Evolutionary conservation across 768 basidiomycete genomes (phyloP).

Genomic region (Termitomyces sp.): DNA sequence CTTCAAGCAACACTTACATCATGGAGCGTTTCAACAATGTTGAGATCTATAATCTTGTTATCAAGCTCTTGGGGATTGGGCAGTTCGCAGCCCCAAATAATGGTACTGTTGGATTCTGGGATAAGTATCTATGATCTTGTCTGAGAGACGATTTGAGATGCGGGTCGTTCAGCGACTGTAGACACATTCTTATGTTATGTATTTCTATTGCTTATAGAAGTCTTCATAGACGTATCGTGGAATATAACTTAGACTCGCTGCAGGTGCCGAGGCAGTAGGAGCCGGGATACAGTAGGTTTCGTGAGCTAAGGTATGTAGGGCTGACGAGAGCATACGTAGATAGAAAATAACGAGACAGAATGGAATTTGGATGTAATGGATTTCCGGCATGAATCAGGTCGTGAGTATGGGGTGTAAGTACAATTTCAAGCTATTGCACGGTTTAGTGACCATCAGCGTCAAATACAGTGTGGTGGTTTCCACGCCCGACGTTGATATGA

Average conservation of each 20-base stretch:
- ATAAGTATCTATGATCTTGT: conserved; percentile 51
- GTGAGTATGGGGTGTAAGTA: background rate
- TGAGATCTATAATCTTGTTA: conserved; percentile 78
- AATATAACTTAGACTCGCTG: background rate
- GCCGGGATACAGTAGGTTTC: background rate
- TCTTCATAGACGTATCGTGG: conserved; percentile 1
- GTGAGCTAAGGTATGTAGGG: background rate
- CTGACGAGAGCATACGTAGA: background rate
- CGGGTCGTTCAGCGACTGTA: background rate
- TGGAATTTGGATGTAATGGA: background rate
- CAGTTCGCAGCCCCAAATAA: conserved; percentile 56
- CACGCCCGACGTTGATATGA: conserved; percentile 42
- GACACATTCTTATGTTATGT: background rate
- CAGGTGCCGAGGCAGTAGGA: background rate
- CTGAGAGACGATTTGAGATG: background rate
- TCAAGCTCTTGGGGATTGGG: conserved; percentile 66
- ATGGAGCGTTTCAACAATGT: conserved; percentile 84
- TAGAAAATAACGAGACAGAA: background rate
- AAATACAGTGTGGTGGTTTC: conserved; percentile 61
- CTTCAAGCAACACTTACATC: conserved; percentile 56
- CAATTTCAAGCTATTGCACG: background rate
- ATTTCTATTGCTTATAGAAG: background rate
- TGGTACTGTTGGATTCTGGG: conserved; percentile 82
- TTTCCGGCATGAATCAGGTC: background rate
- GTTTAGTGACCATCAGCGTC: conserved; percentile 57